Evolutionary conservation across 2,329 filamentous ascomycete genomes (phyloP), one percentile per base, ranked within the genome.

Genomic region (Colletotrichum limetticola): DNA sequence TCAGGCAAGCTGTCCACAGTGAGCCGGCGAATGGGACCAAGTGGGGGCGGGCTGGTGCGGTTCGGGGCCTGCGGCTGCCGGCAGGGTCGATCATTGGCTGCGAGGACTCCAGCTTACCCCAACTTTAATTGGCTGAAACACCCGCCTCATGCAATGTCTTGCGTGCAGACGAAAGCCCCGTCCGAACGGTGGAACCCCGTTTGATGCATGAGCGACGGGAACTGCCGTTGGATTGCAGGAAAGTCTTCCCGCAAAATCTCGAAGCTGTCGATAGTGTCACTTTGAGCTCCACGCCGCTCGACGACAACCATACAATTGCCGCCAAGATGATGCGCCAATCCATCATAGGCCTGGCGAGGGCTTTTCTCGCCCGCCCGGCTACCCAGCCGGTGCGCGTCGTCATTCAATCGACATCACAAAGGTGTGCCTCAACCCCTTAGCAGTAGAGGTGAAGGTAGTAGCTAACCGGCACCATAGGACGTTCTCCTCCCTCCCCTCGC

Each of bases 401-500:
- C 16, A 11, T 28, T 37, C 71, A 66, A 32, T 28, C 55, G 11
- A 8, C 60, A 9, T 61, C 66, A n/a, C 67, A 61, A 72, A 72
- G 71, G 71, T 61, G 35, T 3, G 55, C 24, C 28, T 14, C 16
- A n/a, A 63, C 42, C 3, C n/a, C 28, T 30, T 37, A 7, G 19
- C 24, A 24, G 7, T 28, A 59, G 26, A 16, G 30, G 1, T 49
- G 35, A 19, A 24, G 16, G 19, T 19, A 49, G 16, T 22, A 55
- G 16, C 70, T 69, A 35, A 71, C 65, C n/a, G 52, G 42, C 56
- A 30, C n/a, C 42, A 35, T 72, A 88, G 86, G 75, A 81, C 83
- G 64, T 87, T 88, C 77, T 83, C 85, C 63, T 86, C 86, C 60
- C 84, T 90, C 75, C 85, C 87, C 1, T 81, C 81, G 68, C 84